Base-by-base conservation (phyloP, 75 land plant species). In the Pseudotsuga menziesii region DNA sequence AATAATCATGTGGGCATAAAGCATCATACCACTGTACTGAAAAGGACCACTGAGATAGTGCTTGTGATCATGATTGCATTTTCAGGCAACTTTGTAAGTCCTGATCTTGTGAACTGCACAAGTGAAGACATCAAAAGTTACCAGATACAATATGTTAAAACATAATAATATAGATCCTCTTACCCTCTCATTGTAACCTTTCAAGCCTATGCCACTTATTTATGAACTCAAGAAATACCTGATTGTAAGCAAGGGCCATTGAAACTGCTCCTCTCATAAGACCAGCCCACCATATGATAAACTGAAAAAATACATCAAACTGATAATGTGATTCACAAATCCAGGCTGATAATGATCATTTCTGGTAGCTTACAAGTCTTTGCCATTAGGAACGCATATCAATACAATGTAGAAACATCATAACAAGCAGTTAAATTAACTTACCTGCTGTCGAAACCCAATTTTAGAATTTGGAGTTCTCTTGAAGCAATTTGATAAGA, bases 221-320 rank as follows among this genome's bases (percentile, higher is more conserved):
- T 56, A 62, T 39, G n/a, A 73, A 79, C 66, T 57, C 76, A 56
- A 25, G 14, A 63, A 35, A 58, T 82, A 90, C 97, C 95, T 95
- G 82, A 80, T 91, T 91, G 81, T 91, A 95, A 77, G 98, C 98
- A 77, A 95, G 89, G 35, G 98, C 98, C 73, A 95, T 85, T 29
- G 98, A 95, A 32, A 95, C 98, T 64, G 98, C 94, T 55, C 98
- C 96, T 69, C 98, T 82, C 91, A 95, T 93, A 72, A 95, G 88
- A 75, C 98, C 98, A 83, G 98, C 94, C 98, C 98, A 94, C 98
- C 98, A 94, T 52, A 94, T 90, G 56, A 80, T 78, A 32, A 92
- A 69, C 91, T 95, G 87, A 59, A 75, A 26, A 71, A 84, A 22
- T 48, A 48, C 11, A 48, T 48, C 54, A 48, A 48, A 48, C 14